These are phyloP conservation scores for Manihot esculenta DNA, from an alignment of 441 rosid genomes.

Conservation along the genomic window DNA sequence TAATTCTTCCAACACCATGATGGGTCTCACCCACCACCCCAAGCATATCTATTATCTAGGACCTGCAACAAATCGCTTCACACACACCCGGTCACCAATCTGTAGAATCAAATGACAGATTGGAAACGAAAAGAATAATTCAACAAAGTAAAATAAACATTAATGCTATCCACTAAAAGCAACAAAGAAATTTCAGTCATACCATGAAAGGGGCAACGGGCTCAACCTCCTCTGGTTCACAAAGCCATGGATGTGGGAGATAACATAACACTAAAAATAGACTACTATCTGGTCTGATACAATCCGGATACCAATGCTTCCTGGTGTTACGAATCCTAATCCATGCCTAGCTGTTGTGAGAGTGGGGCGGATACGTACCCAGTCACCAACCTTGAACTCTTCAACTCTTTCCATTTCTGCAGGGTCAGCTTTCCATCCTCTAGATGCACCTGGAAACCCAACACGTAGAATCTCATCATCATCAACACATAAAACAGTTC, in stretches of 20 bases:
- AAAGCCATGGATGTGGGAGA: constrained; percentile 92
- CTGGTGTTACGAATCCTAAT: constrained; percentile 91
- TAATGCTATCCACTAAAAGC: constrained; percentile 7
- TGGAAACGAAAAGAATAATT: background rate
- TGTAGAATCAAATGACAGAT: constrained; percentile 36
- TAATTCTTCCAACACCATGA: constrained; percentile 95
- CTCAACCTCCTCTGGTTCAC: constrained; percentile 99
- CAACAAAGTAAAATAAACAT: background rate
- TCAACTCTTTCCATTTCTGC: constrained; percentile 99
- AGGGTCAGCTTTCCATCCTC: constrained; percentile 99
- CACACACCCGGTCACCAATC: constrained; percentile 95
- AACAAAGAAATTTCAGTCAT: constrained; percentile 25
- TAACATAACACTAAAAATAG: constrained; percentile 87
- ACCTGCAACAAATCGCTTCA: constrained; percentile 98
- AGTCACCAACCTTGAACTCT: constrained; percentile 99
- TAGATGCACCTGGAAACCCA: constrained; percentile 99
- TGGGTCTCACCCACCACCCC: constrained; percentile 99
- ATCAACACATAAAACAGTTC: constrained; percentile 97
- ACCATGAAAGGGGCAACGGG: constrained; percentile 92
- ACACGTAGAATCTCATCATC: constrained; percentile 99
- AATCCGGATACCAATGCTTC: constrained; percentile 94
- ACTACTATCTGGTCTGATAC: constrained; percentile 97
- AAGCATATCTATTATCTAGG: constrained; percentile 97
- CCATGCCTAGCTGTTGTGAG: constrained; percentile 98
- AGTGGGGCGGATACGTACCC: constrained; percentile 98